Conservation (phyloP, 768 basidiomycete species). For the Lentinula raphanica region DNA sequence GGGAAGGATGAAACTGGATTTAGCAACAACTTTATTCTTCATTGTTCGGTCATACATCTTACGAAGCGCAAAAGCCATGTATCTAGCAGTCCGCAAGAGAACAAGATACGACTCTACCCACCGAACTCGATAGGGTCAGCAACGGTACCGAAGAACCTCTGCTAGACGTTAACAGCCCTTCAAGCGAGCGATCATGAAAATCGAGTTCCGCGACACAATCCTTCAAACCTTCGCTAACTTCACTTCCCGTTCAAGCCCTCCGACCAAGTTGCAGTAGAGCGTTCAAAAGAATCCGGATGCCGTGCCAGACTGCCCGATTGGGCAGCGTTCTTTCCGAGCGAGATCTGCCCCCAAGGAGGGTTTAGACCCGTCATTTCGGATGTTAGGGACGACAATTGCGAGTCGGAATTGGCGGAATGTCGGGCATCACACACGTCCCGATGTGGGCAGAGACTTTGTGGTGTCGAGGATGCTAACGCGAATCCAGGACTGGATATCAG, state of each 20-base stretch:
- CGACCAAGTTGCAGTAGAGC: slow-evolving; percentile 29
- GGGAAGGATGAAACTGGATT: not conserved
- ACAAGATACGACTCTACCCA: not conserved
- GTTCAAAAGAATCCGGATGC: slow-evolving; percentile 40
- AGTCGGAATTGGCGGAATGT: not conserved
- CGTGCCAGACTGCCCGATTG: not conserved
- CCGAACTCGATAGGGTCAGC: not conserved
- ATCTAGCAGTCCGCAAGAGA: too few relatives aligned
- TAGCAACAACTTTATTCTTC: not conserved
- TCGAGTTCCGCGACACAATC: not conserved
- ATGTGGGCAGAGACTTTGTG: not conserved
- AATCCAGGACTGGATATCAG: not conserved
- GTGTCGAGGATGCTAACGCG: not conserved
- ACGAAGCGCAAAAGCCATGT: too few relatives aligned
- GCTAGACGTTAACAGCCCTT: not conserved
- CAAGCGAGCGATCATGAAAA: not conserved
- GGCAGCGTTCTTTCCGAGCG: not conserved
- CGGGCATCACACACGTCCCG: not conserved
- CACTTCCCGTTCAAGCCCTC: not conserved
- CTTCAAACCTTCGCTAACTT: not conserved
- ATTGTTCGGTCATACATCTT: not conserved
- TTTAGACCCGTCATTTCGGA: slow-evolving; percentile 2
- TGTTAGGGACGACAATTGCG: not conserved
- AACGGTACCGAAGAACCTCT: not conserved
- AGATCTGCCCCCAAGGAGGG: slow-evolving; percentile 5